Evolutionary conservation across 257 asterid genomes (phyloP).

Genomic region (Solanum pennellii): DNA sequence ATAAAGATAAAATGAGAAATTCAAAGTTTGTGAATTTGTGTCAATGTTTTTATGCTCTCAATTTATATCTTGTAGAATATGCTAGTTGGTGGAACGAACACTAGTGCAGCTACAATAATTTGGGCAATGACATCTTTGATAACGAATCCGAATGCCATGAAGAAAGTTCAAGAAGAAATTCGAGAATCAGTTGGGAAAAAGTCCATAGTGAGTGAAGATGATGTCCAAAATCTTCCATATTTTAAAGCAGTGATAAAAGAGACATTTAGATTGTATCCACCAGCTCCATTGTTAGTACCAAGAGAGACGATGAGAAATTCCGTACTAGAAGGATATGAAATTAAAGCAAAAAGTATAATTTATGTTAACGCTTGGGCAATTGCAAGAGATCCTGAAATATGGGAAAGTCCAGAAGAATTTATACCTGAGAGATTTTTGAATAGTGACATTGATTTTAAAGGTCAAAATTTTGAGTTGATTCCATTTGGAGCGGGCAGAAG

Average conservation of each 20-base stretch:
- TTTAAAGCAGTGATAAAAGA: not conserved
- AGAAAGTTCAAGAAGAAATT: not conserved
- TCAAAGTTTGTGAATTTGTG: too few relatives aligned
- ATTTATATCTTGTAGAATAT: not conserved
- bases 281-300: not conserved
- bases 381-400: not conserved
- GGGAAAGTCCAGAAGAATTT: not conserved
- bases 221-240: not conserved
- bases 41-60: not conserved
- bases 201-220: not conserved
- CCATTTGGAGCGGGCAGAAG: not conserved
- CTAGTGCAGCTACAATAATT: not conserved
- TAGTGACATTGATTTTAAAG: not conserved
- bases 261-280: not conserved
- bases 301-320: not conserved
- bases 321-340: not conserved
- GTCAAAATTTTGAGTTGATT: not conserved
- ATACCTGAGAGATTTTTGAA: not conserved
- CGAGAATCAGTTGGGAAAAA: not conserved
- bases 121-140: not conserved
- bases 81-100: not conserved
- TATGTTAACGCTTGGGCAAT: not conserved
- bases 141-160: not conserved
- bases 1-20: not conserved
- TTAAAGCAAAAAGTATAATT: not conserved